Evolutionary conservation across 805 yeast genomes (phyloP).

Genomic region (Brettanomyces nanus): DNA sequence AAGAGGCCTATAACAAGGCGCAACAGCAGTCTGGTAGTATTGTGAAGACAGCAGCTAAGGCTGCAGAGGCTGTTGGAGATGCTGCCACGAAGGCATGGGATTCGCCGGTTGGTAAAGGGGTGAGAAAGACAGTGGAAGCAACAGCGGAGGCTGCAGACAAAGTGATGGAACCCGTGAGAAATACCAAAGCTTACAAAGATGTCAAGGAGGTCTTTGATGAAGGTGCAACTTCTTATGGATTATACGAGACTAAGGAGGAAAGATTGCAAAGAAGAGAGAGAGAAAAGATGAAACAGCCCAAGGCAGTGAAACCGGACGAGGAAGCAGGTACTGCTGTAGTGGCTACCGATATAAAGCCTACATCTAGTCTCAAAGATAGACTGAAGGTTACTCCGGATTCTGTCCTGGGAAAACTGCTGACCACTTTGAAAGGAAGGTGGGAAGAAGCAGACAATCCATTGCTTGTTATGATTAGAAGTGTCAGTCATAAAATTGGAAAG

Average conservation of each 20-base stretch:
- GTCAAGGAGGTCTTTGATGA: slow-evolving; percentile 85
- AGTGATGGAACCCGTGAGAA: slow-evolving; percentile 84
- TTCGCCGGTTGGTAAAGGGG: slow-evolving; percentile 81
- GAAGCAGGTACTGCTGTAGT: slow-evolving; percentile 79
- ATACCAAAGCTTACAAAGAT: slow-evolving; percentile 84
- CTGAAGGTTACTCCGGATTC: slow-evolving; percentile 59
- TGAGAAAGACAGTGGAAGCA: slow-evolving; percentile 74
- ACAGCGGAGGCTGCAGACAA: slow-evolving; percentile 85
- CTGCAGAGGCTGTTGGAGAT: slow-evolving; percentile 89
- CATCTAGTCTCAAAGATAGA: slow-evolving; percentile 43
- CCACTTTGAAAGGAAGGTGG: slow-evolving; percentile 62
- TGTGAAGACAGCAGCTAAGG: slow-evolving; percentile 70
- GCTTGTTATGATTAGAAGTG: slow-evolving; percentile 69
- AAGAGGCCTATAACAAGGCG: slow-evolving; percentile 84
- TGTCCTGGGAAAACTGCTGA: slow-evolving; percentile 56
- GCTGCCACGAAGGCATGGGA: slow-evolving; percentile 95
- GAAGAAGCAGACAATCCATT: slow-evolving; percentile 94
- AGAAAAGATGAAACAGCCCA: slow-evolving; percentile 47
- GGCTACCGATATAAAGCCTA: slow-evolving; percentile 70
- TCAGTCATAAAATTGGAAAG: slow-evolving; percentile 73
- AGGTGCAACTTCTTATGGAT: slow-evolving; percentile 89
- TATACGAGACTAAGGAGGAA: slow-evolving; percentile 77
- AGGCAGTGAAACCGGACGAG: slow-evolving; percentile 67
- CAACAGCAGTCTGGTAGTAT: slow-evolving; percentile 56
- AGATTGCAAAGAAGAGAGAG: slow-evolving; percentile 66